These are phyloP conservation scores for Fusarium sp. DNA, from an alignment of 2,329 filamentous ascomycete species.

Conservation along the genomic window DNA sequence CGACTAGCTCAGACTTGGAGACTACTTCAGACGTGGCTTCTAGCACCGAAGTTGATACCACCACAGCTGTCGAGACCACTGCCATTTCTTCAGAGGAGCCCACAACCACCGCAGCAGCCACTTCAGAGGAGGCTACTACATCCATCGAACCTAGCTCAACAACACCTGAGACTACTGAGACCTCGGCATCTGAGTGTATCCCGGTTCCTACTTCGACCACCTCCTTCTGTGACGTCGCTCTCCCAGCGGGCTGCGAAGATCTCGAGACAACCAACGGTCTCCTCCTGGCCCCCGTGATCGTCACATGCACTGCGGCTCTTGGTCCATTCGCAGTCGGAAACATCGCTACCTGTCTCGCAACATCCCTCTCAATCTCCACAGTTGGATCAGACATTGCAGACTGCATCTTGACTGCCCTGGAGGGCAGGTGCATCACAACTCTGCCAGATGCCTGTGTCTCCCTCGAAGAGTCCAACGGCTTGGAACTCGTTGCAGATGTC, in stretches of 20 bases:
- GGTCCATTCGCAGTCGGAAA: neutral
- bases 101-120: neutral
- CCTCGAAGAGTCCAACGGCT: neutral
- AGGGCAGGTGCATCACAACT: neutral
- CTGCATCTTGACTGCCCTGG: neutral
- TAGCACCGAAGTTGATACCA: neutral
- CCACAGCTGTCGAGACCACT: neutral
- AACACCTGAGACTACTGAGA: neutral
- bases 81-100: neutral
- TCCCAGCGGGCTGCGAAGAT: neutral
- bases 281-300: neutral
- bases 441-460: neutral
- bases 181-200: neutral
- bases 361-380: neutral
- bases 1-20: too few species aligned
- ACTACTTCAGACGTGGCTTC: neutral
- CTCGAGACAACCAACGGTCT: neutral
- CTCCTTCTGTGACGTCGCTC: neutral
- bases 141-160: neutral
- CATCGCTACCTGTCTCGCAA: neutral
- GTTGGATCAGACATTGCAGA: neutral
- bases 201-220: neutral
- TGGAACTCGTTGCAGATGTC: neutral
- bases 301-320: neutral
- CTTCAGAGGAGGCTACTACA: neutral